A percentile compares a stretch with the other conserved stretches of the same genome.
Evolutionary conservation across 176 grass and related monocot genomes (phyloP).

Genomic region (Stipa capillata): DNA sequence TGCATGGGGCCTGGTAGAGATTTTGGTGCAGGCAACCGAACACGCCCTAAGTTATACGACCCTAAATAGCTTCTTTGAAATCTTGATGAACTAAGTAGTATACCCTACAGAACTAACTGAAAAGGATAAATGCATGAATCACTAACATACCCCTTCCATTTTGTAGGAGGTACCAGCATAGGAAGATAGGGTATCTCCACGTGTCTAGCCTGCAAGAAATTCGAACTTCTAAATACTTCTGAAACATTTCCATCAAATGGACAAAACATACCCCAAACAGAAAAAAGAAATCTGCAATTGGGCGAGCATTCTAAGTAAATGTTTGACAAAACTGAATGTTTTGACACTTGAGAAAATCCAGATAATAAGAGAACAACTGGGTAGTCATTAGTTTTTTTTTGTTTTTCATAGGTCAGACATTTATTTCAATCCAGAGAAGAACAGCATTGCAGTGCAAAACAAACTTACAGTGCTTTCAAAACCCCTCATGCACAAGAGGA

Average conservation of each 20-base stretch:
- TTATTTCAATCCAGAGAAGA: background rate
- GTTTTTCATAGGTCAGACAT: background rate
- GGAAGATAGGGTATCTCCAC: slow-evolving; percentile 87
- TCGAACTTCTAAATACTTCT: slow-evolving; percentile 28
- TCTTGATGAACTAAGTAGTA: background rate
- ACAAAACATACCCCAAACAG: background rate
- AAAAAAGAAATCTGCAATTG: background rate
- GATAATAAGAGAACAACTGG: background rate
- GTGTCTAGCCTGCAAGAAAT: slow-evolving; percentile 68
- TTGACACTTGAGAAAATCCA: background rate
- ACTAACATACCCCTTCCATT: slow-evolving; percentile 87
- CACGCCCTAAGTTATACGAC: too few species aligned
- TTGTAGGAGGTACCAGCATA: slow-evolving; percentile 78
- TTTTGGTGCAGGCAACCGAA: too few species aligned
- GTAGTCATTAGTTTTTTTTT: too few species aligned
- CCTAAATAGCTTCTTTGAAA: background rate
- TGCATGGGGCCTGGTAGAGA: too few species aligned
- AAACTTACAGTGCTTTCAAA: slow-evolving; percentile 88
- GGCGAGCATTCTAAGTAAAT: background rate
- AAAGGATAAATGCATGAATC: slow-evolving; percentile 9
- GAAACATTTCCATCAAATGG: background rate
- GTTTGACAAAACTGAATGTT: background rate
- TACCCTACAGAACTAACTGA: slow-evolving; percentile 1
- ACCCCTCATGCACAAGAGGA: slow-evolving; percentile 61
- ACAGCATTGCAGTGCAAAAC: background rate